Evolutionary conservation across 495 filamentous ascomycete species (phyloP).

Genomic region (Hypoxylon lenormandii): DNA sequence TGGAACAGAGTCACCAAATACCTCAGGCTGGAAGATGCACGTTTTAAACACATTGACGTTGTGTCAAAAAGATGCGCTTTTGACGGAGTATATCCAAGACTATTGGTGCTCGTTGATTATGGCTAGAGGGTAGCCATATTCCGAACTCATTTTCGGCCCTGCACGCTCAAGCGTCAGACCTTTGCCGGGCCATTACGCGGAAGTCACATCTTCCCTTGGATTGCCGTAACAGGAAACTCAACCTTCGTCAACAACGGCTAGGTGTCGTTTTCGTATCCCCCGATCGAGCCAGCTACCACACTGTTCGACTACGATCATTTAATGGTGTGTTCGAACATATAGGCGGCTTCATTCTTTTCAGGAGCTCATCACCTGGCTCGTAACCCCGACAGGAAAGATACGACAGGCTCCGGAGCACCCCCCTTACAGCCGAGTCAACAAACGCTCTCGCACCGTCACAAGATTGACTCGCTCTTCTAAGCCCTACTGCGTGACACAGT

Average conservation of each 20-base stretch:
- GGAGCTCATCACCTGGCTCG: constrained; percentile 49
- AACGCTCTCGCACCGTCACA: constrained; percentile 46
- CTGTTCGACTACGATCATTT: constrained; percentile 21
- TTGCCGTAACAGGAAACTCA: background rate
- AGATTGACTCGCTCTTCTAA: constrained; percentile 53
- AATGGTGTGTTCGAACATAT: constrained; percentile 8
- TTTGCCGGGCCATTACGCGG: constrained; percentile 6
- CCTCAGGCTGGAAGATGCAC: constrained; percentile 29
- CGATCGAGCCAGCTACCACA: constrained; percentile 13
- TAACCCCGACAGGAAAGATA: constrained; percentile 44
- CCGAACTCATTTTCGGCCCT: constrained; percentile 17
- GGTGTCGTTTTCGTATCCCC: constrained; percentile 4
- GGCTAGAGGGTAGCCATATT: constrained; percentile 9
- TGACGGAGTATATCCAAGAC: constrained; percentile 23
- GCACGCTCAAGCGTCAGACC: constrained; percentile 8
- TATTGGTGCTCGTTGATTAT: constrained; percentile 10
- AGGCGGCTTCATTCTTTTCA: constrained; percentile 27
- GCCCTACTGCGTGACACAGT: constrained; percentile 49
- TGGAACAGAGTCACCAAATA: constrained; percentile 23
- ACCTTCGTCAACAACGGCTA: background rate
- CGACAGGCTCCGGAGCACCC: constrained; percentile 47
- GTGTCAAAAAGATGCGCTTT: constrained; percentile 19
- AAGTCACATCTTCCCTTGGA: constrained; percentile 12
- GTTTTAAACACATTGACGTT: constrained; percentile 19
- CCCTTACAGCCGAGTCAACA: constrained; percentile 43